Evolutionary conservation across 2,329 filamentous ascomycete genomes (phyloP).

Genomic region (Stagonosporopsis cucurbitacearum): DNA sequence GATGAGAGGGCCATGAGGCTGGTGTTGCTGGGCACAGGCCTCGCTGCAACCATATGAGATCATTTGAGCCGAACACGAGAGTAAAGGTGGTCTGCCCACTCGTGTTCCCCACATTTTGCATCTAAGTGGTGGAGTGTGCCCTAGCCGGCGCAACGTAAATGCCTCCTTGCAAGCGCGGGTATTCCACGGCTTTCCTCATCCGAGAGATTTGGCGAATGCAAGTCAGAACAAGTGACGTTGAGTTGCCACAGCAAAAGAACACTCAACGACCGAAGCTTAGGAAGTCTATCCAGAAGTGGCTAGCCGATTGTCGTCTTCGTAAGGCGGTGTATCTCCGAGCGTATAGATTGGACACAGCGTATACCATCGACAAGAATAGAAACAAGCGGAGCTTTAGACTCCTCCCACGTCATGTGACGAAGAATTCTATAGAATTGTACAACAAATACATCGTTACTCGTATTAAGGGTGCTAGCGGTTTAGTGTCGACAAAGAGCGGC

Average conservation of each 20-base stretch:
- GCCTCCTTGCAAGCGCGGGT: constrained; percentile 1
- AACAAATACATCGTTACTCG: constrained; percentile 2
- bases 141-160: constrained; percentile 5
- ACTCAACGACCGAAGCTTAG: neutral
- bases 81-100: constrained; percentile 8
- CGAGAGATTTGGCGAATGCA: constrained; percentile 6
- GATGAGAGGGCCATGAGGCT: constrained; percentile 15
- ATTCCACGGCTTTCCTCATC: neutral
- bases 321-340: neutral
- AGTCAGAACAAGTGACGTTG: constrained; percentile 4
- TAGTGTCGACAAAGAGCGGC: neutral
- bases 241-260: constrained; percentile 7
- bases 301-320: neutral
- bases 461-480: constrained; percentile 4
- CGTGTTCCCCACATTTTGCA: constrained; percentile 20
- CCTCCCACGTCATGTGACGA: constrained; percentile 1
- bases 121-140: constrained; percentile 10
- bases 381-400: neutral
- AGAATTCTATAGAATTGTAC: neutral
- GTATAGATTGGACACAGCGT: constrained; percentile 11
- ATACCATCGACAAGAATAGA: constrained; percentile 15
- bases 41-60: constrained; percentile 29
- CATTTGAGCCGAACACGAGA: constrained; percentile 25
- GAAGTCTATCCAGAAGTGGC: neutral
- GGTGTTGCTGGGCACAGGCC: constrained; percentile 18